These are phyloP conservation scores for Alternaria sp. DNA, from an alignment of 2,329 filamentous ascomycete genomes.

Conservation along the genomic window DNA sequence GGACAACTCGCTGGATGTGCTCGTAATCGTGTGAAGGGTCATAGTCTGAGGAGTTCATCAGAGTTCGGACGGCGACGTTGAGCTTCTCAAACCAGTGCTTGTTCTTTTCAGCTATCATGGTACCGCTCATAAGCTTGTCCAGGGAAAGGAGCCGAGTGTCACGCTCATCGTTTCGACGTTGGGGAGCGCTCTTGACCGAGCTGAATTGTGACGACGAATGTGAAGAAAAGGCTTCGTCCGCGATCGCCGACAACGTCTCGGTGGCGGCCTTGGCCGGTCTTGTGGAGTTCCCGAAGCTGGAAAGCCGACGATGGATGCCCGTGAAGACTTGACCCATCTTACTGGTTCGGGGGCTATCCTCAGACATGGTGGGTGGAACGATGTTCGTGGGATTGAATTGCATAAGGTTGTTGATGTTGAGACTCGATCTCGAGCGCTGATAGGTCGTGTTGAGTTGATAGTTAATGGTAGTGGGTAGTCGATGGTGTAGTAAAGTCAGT, in stretches of 20 bases:
- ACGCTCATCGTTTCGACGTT: not conserved
- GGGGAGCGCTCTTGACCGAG: not conserved
- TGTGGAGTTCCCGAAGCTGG: not conserved
- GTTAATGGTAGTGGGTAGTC: not conserved
- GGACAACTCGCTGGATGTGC: slow-evolving; percentile 78
- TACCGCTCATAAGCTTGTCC: not conserved
- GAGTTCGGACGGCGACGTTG: slow-evolving; percentile 37
- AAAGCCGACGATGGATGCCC: not conserved
- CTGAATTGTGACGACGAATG: not conserved
- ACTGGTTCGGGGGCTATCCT: not conserved
- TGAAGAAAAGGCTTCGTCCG: not conserved
- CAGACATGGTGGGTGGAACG: not conserved
- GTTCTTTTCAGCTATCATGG: not conserved
- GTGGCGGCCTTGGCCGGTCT: not conserved
- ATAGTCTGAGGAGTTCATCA: slow-evolving; percentile 73
- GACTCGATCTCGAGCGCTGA: not conserved
- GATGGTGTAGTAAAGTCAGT: not conserved
- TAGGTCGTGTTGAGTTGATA: not conserved
- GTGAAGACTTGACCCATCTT: not conserved
- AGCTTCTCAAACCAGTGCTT: slow-evolving; percentile 21
- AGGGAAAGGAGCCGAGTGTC: slow-evolving; percentile 1
- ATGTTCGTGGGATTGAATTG: not conserved
- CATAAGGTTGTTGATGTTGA: not conserved
- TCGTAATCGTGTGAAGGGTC: slow-evolving; percentile 85
- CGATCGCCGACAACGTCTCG: not conserved